phyloP scores from a whole-genome alignment of 78 protist genomes.

The Pelomyxa schiedti region DNA sequence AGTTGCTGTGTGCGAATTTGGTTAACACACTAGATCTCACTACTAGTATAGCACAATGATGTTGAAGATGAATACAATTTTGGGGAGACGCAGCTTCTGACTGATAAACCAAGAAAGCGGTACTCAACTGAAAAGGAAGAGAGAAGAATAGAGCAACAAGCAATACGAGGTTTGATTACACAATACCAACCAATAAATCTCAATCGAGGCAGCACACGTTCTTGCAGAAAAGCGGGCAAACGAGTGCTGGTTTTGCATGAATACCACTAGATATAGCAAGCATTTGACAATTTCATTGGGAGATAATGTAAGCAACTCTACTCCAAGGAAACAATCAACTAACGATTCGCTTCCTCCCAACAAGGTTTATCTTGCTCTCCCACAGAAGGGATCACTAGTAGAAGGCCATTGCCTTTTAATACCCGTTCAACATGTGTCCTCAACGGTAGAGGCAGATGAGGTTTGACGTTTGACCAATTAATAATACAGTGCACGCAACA shows the following conservation, averaged over 20 bases:
- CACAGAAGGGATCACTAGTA: constrained; percentile 6
- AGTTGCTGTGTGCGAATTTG: no score
- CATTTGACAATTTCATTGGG: no score
- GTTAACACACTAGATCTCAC: no score
- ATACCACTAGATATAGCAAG: neutral
- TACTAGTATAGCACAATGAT: no score
- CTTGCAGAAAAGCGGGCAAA: constrained; percentile 10
- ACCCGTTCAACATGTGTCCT: constrained; percentile 16
- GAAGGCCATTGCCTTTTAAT: constrained; percentile 51
- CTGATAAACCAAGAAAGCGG: no score
- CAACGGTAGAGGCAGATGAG: constrained; percentile 14
- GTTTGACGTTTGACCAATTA: constrained; percentile 39
- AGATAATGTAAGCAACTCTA: no score
- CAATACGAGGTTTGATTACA: no score
- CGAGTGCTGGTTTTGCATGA: constrained; percentile 20
- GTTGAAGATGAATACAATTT: no score
- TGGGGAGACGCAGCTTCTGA: no score
- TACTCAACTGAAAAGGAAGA: no score
- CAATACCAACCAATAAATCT: neutral
- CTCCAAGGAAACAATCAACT: neutral
- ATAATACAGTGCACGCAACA: neutral
- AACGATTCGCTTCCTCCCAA: neutral
- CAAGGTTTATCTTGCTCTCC: constrained; percentile 9
- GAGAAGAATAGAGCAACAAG: no score
- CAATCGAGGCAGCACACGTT: neutral